Evolutionary conservation across 2,329 filamentous ascomycete genomes (phyloP), one percentile per base, ranked within the genome.

Genomic region (Neoarthrinium moseri): DNA sequence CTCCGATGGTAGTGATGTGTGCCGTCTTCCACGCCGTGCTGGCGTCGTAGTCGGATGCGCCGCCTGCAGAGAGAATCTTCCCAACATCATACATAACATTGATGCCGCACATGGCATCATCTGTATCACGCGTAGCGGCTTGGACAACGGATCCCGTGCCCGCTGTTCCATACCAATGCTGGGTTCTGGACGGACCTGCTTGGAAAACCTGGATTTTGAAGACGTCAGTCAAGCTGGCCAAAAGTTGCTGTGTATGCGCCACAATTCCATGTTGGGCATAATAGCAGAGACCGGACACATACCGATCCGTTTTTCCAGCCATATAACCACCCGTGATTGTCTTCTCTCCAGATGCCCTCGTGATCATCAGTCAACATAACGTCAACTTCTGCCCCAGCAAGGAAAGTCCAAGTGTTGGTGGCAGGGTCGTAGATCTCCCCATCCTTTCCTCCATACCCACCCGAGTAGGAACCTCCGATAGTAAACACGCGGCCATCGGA

Each of bases 61-160:
- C 75, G 24, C 76, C 75, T 7, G 66, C 58, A 1, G 71, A 70
- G 18, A 78, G 61, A 21, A 79, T 81, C 57, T 80, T 79, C 24
- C 79, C 79, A 2, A 78, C 77, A 53, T 83, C 78, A 51, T 75
- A 83, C 77, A 83, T 81, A 49, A 78, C 69, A 5, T 72, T 71
- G 38, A 71, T 73, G 11, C 77, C 80, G 47, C 69, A 73, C 80
- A 83, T 83, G 3, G 77, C 70, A 10, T 68, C 58, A 23, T 72
- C 70, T 6, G 65, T 64, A 18, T 60, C 64, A 4, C 77, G 65
- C 3, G 49, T 62, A 0, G 77, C 77, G 1, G 76, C 77, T 8
- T 56, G 50, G 3, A 53, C 51, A 13, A 68, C 55, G 13, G 58
- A 56, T 2, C 79, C 78, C 24, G 57, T 59, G 5, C 70, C 72